Percentiles rank a stretch among this genome's conserved stretches.
phyloP scores from a whole-genome alignment of 78 protist genomes.

The Anaeramoeba flamelloides region DNA sequence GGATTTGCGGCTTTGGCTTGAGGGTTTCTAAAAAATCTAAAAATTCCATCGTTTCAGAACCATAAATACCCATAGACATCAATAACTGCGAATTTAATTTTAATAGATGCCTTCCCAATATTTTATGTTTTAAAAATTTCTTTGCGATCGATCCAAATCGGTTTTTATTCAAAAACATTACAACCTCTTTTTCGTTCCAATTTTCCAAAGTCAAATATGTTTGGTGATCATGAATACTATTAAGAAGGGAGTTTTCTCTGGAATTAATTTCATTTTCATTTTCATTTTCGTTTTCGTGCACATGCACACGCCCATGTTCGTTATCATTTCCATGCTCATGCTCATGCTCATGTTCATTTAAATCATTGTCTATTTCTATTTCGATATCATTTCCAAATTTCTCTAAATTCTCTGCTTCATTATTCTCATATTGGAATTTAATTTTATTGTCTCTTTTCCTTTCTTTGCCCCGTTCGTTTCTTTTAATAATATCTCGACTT shows the following conservation, averaged over 20 bases:
- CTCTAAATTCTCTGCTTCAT: no score
- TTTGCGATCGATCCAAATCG: no score
- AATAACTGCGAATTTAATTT: background rate
- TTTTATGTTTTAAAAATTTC: no score
- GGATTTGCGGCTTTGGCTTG: background rate
- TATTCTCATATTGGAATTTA: no score
- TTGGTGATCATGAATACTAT: no score
- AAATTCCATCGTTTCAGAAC: no score
- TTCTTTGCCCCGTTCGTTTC: background rate
- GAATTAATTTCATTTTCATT: background rate
- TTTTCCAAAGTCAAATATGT: no score
- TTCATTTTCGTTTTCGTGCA: background rate
- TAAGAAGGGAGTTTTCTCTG: no score
- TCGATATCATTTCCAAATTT: no score
- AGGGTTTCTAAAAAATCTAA: background rate
- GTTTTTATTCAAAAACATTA: no score
- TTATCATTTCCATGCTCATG: background rate
- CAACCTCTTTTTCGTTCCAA: no score
- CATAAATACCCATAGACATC: background rate
- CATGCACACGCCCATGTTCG: background rate
- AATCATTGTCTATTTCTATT: background rate
- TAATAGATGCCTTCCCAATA: background rate
- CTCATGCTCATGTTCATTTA: background rate
- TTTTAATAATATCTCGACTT: background rate
- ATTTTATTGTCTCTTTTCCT: no score